Base-by-base conservation (phyloP, 805 yeast genomes). In the Wickerhamomyces bisporus region DNA sequence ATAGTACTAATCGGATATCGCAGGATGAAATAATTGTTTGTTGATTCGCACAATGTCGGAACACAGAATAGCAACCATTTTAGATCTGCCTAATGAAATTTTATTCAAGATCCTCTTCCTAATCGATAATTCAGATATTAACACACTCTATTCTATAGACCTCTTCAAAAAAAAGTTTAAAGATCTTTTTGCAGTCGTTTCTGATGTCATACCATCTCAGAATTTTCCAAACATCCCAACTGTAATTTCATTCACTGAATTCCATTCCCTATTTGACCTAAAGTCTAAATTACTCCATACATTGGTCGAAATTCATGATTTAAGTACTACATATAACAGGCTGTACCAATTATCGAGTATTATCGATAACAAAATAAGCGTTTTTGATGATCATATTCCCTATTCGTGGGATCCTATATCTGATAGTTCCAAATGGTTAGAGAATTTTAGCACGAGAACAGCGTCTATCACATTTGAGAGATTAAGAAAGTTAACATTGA, bases 281-380 rank as follows among this genome's bases (percentile, higher is more conserved):
- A 17, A 23, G 16, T 26, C 28, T 3, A 17, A 25, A 16, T 12
- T 35, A 10, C 18, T 40, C 13, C 34, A 23, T 17, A 38, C 36
- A 5, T 19, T 47, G 3, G 39, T 47, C 2, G 51, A 47, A 32
- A 30, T 47, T 18, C 39, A 45, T 26, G 44, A 47, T 15, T 21
- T 45, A 10, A 26, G 23, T 15, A 26, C 27, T 19, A 19, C 44
- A 10, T 18, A 19, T 11, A 7, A 13, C 5, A 13, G 26, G 14
- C 4, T 47, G 5, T n/a, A 37, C 2, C n/a, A 16, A 2, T 19
- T 42, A 6, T 34, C 50, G 3, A 2, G 11, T 5, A 2, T 26
- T 6, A 20, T 42, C 7, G 25, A 25, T 14, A 40, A 39, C 29
- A 40, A 29, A 14, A 31, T 44, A n/a, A 33, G 41, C 6, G 34